Conservation (phyloP, 352 stramenopile species). For the Phytophthora europaea region DNA sequence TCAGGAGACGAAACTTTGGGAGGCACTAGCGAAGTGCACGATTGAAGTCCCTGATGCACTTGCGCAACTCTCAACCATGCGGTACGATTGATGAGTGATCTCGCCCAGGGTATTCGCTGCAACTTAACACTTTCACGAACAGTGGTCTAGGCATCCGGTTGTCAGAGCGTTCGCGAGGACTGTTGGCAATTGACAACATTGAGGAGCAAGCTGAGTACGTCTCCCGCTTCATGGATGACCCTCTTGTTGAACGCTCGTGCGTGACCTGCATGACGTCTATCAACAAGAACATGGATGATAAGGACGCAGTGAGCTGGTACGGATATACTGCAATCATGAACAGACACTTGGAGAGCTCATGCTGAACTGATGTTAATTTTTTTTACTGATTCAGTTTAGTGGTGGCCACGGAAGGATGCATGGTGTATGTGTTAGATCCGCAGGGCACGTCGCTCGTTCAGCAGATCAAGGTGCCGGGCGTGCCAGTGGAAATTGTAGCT, state of each 20-base stretch:
- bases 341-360: background rate
- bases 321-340: background rate
- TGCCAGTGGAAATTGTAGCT: conserved; percentile 83
- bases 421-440: conserved; percentile 83
- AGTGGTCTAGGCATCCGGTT: conserved; percentile 74
- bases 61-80: conserved; percentile 70
- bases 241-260: conserved; percentile 71
- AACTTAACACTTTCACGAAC: background rate
- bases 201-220: conserved; percentile 88
- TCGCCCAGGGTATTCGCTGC: background rate
- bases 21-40: conserved; percentile 69
- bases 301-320: conserved; percentile 79
- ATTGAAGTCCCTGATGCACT: conserved; percentile 78
- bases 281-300: conserved; percentile 91
- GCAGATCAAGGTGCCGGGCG: conserved; percentile 73
- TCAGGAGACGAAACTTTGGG: conserved; percentile 81
- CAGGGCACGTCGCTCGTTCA: conserved; percentile 79
- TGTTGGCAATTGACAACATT: conserved; percentile 86
- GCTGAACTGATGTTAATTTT: conserved; percentile 6
- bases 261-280: conserved; percentile 92
- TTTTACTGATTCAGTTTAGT: conserved; percentile 62
- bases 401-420: conserved; percentile 85
- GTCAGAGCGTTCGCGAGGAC: conserved; percentile 72
- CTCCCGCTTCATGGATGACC: conserved; percentile 82
- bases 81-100: conserved; percentile 31